phyloP scores from a whole-genome alignment of 495 filamentous ascomycete species.

The Talaromyces wortmannii region DNA sequence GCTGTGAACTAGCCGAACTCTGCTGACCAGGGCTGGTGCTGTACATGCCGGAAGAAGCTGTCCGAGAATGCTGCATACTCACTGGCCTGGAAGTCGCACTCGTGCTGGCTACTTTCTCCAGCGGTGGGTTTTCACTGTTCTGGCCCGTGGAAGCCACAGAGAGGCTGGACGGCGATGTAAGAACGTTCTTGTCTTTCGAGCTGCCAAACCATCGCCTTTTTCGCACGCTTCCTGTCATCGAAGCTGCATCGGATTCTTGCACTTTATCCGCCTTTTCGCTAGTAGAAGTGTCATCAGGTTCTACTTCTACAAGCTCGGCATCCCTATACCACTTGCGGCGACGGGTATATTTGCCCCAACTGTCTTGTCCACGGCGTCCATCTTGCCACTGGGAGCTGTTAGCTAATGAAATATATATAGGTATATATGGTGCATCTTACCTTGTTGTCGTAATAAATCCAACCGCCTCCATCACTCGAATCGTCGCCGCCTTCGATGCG shows the following conservation, averaged over 20 bases:
- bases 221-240: slow-evolving; percentile 15
- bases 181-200: slow-evolving; percentile 24
- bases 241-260: slow-evolving; percentile 14
- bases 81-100: slow-evolving; percentile 23
- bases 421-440: slow-evolving; percentile 32
- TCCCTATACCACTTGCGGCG: slow-evolving; percentile 94
- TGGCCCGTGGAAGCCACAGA: slow-evolving; percentile 12
- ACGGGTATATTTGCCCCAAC: slow-evolving; percentile 93
- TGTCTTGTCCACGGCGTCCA: slow-evolving; percentile 78
- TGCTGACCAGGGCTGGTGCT: slow-evolving; percentile 24
- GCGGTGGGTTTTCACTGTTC: neutral
- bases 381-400: slow-evolving; percentile 68
- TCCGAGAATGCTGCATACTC: slow-evolving; percentile 24
- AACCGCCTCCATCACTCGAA: slow-evolving; percentile 61
- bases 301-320: slow-evolving; percentile 85
- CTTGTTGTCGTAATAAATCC: slow-evolving; percentile 99
- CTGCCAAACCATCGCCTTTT: slow-evolving; percentile 37
- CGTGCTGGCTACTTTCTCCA: neutral
- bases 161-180: slow-evolving; percentile 16
- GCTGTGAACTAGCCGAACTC: slow-evolving; percentile 16
- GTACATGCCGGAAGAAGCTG: slow-evolving; percentile 9
- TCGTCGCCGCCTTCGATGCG: slow-evolving; percentile 69
- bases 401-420: neutral
- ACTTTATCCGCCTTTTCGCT: slow-evolving; percentile 1
- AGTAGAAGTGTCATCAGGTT: neutral